Percentiles rank a stretch among this genome's conserved stretches.
phyloP scores from a whole-genome alignment of 108 stramenopile species.

The Cyclotella kingstonii region DNA sequence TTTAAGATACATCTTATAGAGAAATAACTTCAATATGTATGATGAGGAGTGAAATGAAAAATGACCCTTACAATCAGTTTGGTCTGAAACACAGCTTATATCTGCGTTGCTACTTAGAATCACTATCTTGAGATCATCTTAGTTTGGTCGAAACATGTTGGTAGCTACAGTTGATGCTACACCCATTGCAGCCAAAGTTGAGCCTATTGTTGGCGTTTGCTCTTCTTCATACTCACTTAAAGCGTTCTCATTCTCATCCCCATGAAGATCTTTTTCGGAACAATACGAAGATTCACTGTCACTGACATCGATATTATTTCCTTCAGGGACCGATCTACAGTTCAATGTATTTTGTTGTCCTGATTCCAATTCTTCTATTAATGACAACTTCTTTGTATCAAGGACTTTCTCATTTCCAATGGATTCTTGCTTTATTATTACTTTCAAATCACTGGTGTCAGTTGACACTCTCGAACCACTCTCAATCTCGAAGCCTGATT shows the following conservation, averaged over 20 bases:
- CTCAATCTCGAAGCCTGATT: background rate
- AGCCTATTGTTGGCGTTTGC: background rate
- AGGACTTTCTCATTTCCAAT: no score
- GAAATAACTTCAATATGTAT: no score
- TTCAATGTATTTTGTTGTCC: background rate
- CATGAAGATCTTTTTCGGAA: slow-evolving; percentile 4
- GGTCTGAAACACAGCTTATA: no score
- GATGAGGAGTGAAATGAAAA: no score
- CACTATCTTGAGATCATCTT: no score
- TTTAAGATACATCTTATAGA: no score
- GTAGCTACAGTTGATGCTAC: slow-evolving; percentile 14
- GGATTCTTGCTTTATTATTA: background rate
- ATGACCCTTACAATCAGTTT: no score
- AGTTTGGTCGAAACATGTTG: background rate
- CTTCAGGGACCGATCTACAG: background rate
- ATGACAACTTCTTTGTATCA: no score
- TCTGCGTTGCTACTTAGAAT: no score
- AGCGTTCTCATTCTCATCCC: background rate
- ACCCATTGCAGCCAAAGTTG: slow-evolving; percentile 19
- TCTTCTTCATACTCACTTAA: slow-evolving; percentile 1
- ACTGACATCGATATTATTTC: background rate
- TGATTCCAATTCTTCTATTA: no score
- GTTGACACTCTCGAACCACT: no score
- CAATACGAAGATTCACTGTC: slow-evolving; percentile 6
- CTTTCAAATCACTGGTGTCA: background rate